phyloP scores from a whole-genome alignment of 768 basidiomycete species.

The Exidia glandulosa region DNA sequence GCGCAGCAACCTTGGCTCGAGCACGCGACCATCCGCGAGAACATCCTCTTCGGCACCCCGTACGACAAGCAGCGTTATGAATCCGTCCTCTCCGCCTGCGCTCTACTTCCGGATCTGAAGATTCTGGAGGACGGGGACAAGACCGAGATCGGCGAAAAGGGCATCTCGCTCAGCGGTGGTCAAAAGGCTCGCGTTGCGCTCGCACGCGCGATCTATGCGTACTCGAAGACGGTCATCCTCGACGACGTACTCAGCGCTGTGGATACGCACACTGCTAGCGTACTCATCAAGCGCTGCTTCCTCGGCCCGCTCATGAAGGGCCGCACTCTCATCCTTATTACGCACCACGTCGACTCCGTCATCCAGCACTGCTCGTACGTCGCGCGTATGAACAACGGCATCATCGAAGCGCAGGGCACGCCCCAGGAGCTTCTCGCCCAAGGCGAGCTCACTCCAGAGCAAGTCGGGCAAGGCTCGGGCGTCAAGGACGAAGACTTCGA shows the following conservation, averaged over 20 bases:
- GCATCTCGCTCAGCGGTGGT: conserved; percentile 63
- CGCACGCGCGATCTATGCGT: conserved; percentile 72
- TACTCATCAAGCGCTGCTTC: conserved; percentile 55
- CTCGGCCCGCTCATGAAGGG: conserved; percentile 46
- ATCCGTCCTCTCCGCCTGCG: conserved; percentile 62
- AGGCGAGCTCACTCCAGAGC: conserved; percentile 34
- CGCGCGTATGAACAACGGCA: conserved; percentile 70
- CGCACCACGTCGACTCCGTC: conserved; percentile 78
- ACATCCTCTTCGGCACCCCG: conserved; percentile 51
- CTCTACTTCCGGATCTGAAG: conserved; percentile 54
- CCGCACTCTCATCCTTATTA: conserved; percentile 72
- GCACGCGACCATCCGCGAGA: conserved; percentile 69
- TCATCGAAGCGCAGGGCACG: conserved; percentile 65
- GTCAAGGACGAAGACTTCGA: background rate
- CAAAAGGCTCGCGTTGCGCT: conserved; percentile 65
- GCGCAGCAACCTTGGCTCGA: conserved; percentile 63
- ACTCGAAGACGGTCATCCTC: conserved; percentile 26
- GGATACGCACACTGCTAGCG: conserved; percentile 67
- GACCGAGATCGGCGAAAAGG: conserved; percentile 65
- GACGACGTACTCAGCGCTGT: conserved; percentile 30
- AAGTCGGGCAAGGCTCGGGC: conserved; percentile 19
- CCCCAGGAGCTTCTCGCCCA: conserved; percentile 49
- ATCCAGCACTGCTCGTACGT: conserved; percentile 63
- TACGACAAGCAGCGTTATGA: conserved; percentile 54
- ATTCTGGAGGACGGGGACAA: conserved; percentile 77